Base-by-base conservation (phyloP, 2,329 filamentous ascomycete genomes). In the Elsinoe fawcettii region DNA sequence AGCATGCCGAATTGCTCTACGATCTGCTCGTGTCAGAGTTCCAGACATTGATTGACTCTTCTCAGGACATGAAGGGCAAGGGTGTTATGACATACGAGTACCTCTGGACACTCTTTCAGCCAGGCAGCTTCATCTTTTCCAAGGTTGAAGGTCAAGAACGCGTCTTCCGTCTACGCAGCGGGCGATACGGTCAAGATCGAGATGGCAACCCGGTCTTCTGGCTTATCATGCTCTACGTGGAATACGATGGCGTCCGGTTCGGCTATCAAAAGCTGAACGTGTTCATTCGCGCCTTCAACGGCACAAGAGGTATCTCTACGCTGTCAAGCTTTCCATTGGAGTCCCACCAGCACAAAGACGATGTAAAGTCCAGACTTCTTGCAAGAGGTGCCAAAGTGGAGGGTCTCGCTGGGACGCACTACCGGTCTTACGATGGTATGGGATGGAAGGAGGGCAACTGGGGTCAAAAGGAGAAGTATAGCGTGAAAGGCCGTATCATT, bases 401-500 rank as follows among this genome's bases (percentile, higher is more conserved):
- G 59, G 61, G 66, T 8, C 68, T 79, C 25, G 72, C 72, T 41
- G 77, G 78, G 1, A 74, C 74, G 23, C 74, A 79, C 56, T 80
- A 78, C 66, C 74, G 73, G 56, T 69, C 72, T 1, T 81, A 81
- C 60, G 70, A 75, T 25, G 78, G 77, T 5, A 62, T 76, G 14
- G 73, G 69, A 2, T 75, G 71, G 72, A 65, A 65, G 23, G 63
- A 69, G 4, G 68, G 69, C 5, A 60, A 65, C 5, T 63, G 62
- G 54, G 61, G 63, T 32, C 59, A 63, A 11, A 66, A 67, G 59
- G 70, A 74, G 60, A 74, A 74, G 59, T 72, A 71, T 59, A 71
- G 69, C 58, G 66, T 79, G 59, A 76, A 76, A 58, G 75, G 75
- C 30, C 71, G 77, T 18, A 73, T 81, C 23, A 73, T 81, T 41